Percentiles rank a stretch among this genome's conserved stretches.
Evolutionary conservation across 164 flowering plant genomes (phyloP).

Genomic region (Piper longum): DNA sequence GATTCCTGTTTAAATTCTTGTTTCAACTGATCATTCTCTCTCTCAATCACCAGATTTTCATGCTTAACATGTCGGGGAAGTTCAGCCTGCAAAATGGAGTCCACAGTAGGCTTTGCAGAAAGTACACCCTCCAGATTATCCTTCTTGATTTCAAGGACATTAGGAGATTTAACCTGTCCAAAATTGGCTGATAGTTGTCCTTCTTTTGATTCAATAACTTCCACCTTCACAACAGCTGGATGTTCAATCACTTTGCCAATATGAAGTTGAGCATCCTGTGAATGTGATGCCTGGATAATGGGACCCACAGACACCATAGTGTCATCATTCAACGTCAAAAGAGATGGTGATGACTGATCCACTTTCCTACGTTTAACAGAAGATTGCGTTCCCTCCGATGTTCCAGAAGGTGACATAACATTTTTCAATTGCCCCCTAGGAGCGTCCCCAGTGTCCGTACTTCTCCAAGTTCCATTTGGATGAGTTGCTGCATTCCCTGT

Average conservation of each 20-base stretch:
- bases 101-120: constrained; percentile 24
- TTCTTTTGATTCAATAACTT: constrained; percentile 31
- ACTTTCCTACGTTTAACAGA: constrained; percentile 58
- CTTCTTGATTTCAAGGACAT: constrained; percentile 19
- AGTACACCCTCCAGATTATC: constrained; percentile 20
- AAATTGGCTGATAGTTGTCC: constrained; percentile 24
- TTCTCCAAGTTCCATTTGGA: constrained; percentile 28
- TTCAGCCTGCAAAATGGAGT: constrained; percentile 23
- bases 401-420: constrained; percentile 22
- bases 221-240: constrained; percentile 21
- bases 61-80: constrained; percentile 25
- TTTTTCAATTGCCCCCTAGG: constrained; percentile 21
- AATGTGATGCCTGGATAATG: constrained; percentile 16
- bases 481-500: constrained; percentile 20
- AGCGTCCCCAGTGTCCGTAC: constrained; percentile 25
- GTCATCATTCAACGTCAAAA: constrained; percentile 23
- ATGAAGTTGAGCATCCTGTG: constrained; percentile 21
- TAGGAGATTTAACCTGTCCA: constrained; percentile 19
- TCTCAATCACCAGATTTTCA: constrained; percentile 17
- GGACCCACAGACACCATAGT: constrained; percentile 20
- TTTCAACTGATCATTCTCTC: constrained; percentile 11
- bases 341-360: constrained; percentile 43
- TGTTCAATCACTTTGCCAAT: constrained; percentile 22
- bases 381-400: constrained; percentile 42
- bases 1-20: neutral